These are phyloP conservation scores for Apiospora phragmitis DNA, from an alignment of 2,329 filamentous ascomycete genomes.

Conservation along the genomic window DNA sequence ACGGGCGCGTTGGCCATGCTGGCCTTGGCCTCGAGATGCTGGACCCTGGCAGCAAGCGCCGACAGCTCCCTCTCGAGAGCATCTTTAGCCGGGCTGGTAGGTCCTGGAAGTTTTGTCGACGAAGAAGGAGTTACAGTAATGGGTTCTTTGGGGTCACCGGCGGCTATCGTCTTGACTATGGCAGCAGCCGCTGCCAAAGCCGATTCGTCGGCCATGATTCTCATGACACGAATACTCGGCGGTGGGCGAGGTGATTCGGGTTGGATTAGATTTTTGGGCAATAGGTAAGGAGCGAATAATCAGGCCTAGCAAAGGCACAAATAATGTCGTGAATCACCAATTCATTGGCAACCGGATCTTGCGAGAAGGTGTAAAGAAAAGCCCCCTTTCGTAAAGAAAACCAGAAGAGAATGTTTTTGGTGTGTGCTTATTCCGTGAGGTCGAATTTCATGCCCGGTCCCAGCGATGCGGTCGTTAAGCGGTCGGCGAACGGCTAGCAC, in stretches of 20 bases:
- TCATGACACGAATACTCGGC: conserved; percentile 9
- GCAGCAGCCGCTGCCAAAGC: conserved; percentile 54
- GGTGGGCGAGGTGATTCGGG: not conserved
- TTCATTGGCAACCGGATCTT: conserved; percentile 5
- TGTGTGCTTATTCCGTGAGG: not conserved
- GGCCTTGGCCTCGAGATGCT: conserved; percentile 79
- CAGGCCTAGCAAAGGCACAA: conserved; percentile 11
- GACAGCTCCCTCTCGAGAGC: conserved; percentile 81
- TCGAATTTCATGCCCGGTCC: conserved; percentile 6
- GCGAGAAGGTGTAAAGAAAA: not conserved
- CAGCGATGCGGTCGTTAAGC: conserved; percentile 7
- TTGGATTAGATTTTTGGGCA: not conserved
- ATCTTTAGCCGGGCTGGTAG: conserved; percentile 72
- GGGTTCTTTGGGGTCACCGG: conserved; percentile 41
- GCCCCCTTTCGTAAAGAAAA: not conserved
- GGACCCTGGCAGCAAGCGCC: conserved; percentile 74
- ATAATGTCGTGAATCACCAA: conserved; percentile 9
- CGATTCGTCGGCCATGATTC: conserved; percentile 53
- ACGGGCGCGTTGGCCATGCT: conserved; percentile 56
- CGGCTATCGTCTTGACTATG: conserved; percentile 54
- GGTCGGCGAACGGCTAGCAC: not conserved
- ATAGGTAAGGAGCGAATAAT: conserved; percentile 7
- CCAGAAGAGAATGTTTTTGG: not conserved
- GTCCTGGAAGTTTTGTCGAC: conserved; percentile 70
- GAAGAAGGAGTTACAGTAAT: conserved; percentile 44